Percentiles rank a stretch among this genome's conserved stretches.
Evolutionary conservation across 352 stramenopile species (phyloP).

Genomic region (Pythium sukuiense): DNA sequence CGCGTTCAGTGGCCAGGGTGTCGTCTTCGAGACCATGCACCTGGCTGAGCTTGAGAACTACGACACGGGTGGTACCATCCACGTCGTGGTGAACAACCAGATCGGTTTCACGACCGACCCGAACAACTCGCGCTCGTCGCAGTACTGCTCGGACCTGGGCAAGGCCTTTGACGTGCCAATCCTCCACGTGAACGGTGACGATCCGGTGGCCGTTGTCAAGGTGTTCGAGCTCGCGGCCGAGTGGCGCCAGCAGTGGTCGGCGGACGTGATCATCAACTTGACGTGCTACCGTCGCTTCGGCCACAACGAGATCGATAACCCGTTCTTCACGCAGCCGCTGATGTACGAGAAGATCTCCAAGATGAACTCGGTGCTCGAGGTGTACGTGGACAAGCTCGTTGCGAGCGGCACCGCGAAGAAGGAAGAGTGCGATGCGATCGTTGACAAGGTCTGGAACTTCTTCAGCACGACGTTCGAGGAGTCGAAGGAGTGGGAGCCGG

Average conservation of each 20-base stretch:
- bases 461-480: slow-evolving; percentile 69
- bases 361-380: slow-evolving; percentile 71
- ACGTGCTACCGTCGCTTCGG: slow-evolving; percentile 98
- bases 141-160: slow-evolving; percentile 97
- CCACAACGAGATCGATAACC: slow-evolving; percentile 97
- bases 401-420: slow-evolving; percentile 49
- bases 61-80: slow-evolving; percentile 96
- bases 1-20: slow-evolving; percentile 89
- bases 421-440: slow-evolving; percentile 52
- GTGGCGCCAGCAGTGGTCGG: slow-evolving; percentile 91
- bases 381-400: slow-evolving; percentile 76
- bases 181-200: slow-evolving; percentile 96
- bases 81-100: slow-evolving; percentile 99
- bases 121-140: slow-evolving; percentile 95
- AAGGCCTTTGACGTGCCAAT: slow-evolving; percentile 95
- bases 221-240: slow-evolving; percentile 92
- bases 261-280: slow-evolving; percentile 98
- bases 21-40: slow-evolving; percentile 76
- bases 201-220: slow-evolving; percentile 92
- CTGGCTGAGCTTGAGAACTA: slow-evolving; percentile 93
- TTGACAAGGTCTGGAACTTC: slow-evolving; percentile 59
- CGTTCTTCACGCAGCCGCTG: slow-evolving; percentile 84
- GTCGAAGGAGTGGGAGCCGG: slow-evolving; percentile 57
- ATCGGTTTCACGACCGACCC: slow-evolving; percentile 98
- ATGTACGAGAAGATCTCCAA: slow-evolving; percentile 92